These are phyloP conservation scores for Teunomyces aglyptinius DNA, from an alignment of 805 yeast species.

Conservation along the genomic window DNA sequence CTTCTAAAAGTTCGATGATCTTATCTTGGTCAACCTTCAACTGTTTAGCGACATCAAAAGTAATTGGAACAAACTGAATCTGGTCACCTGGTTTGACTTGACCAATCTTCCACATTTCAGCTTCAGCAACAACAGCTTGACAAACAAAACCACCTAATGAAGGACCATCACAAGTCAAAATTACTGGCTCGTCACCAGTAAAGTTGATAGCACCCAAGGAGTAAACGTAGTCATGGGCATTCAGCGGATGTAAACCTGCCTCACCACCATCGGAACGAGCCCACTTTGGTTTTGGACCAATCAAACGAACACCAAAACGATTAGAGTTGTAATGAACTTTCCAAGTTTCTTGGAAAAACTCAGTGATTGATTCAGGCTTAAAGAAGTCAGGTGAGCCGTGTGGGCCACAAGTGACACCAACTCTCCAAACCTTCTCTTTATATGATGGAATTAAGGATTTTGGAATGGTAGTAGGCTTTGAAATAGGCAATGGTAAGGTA, in stretches of 20 bases:
- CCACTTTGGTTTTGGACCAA: constrained; percentile 97
- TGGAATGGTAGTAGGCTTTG: constrained; percentile 63
- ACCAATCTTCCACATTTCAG: constrained; percentile 98
- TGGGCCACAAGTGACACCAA: constrained; percentile 95
- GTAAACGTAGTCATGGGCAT: constrained; percentile 95
- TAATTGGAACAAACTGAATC: constrained; percentile 76
- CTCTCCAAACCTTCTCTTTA: constrained; percentile 61
- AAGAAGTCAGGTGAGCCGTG: constrained; percentile 98
- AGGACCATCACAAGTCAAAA: constrained; percentile 96
- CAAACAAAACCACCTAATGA: constrained; percentile 97
- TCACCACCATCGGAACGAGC: constrained; percentile 96
- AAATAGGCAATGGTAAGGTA: constrained; percentile 68
- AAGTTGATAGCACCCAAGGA: constrained; percentile 96
- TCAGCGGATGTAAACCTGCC: constrained; percentile 98
- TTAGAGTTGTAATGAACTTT: constrained; percentile 96
- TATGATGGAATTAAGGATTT: constrained; percentile 54
- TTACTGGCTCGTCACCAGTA: constrained; percentile 98
- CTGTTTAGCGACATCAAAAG: constrained; percentile 63
- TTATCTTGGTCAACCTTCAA: constrained; percentile 63
- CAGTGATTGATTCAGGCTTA: constrained; percentile 65
- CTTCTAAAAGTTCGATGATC: constrained; percentile 46
- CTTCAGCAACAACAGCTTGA: constrained; percentile 91
- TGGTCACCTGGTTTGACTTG: constrained; percentile 94
- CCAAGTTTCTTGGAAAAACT: constrained; percentile 80
- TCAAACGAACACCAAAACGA: constrained; percentile 91